Conservation (phyloP, 176 grass and related monocot species). For the Hordeum marinum region DNA sequence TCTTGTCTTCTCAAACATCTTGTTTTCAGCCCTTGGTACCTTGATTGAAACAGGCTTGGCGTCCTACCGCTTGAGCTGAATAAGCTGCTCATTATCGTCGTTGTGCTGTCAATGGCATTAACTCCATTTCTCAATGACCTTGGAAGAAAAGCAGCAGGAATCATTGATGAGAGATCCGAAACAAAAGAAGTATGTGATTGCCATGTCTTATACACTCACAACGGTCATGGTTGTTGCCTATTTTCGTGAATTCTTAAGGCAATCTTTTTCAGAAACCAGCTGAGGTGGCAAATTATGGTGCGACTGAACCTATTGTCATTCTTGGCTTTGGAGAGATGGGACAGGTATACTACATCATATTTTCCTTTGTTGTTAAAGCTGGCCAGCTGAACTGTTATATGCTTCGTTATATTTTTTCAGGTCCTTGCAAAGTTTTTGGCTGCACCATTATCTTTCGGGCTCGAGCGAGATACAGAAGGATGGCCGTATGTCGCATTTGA, state of each 20-base stretch:
- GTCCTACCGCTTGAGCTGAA: slow-evolving; percentile 95
- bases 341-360: slow-evolving; percentile 44
- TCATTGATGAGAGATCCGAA: slow-evolving; percentile 75
- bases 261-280: slow-evolving; percentile 58
- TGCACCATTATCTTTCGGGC: slow-evolving; percentile 74
- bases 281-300: slow-evolving; percentile 65
- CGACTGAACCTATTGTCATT: slow-evolving; percentile 87
- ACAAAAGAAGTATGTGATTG: slow-evolving; percentile 58
- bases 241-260: slow-evolving; percentile 17
- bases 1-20: not conserved
- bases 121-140: slow-evolving; percentile 93
- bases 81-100: slow-evolving; percentile 97
- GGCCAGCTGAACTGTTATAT: not conserved
- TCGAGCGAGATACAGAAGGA: slow-evolving; percentile 51
- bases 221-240: slow-evolving; percentile 2
- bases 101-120: slow-evolving; percentile 94
- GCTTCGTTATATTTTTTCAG: slow-evolving; percentile 26
- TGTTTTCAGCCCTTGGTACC: slow-evolving; percentile 6
- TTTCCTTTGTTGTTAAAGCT: slow-evolving; percentile 2
- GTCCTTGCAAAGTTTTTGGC: slow-evolving; percentile 92
- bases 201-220: not conserved
- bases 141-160: slow-evolving; percentile 62
- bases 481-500: slow-evolving; percentile 94
- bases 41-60: slow-evolving; percentile 59
- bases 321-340: slow-evolving; percentile 96